A percentile compares a stretch with the other conserved stretches of the same genome.
phyloP scores from a whole-genome alignment of 2,329 filamentous ascomycete genomes.

The Lizonia empirigonia region DNA sequence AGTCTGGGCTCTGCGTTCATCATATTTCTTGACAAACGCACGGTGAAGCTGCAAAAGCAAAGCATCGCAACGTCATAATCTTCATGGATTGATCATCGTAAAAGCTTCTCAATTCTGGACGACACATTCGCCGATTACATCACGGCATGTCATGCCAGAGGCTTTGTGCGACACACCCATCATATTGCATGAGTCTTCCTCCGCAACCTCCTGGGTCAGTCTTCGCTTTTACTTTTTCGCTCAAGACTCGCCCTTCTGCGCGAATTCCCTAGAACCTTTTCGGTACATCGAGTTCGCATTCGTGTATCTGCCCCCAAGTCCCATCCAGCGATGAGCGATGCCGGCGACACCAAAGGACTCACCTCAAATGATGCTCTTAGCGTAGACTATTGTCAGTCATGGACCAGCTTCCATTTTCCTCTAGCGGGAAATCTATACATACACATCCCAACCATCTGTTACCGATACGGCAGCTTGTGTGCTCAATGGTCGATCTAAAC shows the following conservation, averaged over 20 bases:
- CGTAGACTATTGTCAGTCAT: background rate
- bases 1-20: background rate
- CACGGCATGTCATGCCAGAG: background rate
- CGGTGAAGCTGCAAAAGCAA: slow-evolving; percentile 1
- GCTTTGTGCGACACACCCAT: slow-evolving; percentile 1
- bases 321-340: background rate
- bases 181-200: slow-evolving; percentile 7
- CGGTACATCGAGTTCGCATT: background rate
- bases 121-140: background rate
- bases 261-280: background rate
- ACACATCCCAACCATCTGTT: background rate
- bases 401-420: background rate
- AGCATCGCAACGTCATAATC: background rate
- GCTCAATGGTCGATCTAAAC: background rate
- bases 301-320: background rate
- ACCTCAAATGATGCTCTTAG: background rate
- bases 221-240: slow-evolving; percentile 4
- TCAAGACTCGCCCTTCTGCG: background rate
- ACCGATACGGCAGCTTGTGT: background rate
- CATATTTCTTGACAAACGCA: background rate
- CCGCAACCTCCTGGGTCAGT: background rate
- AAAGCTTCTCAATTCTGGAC: background rate
- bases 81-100: background rate
- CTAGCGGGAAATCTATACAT: background rate
- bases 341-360: background rate